Base-by-base conservation (phyloP, 129 eudicot species). In the Tagetes erecta region DNA sequence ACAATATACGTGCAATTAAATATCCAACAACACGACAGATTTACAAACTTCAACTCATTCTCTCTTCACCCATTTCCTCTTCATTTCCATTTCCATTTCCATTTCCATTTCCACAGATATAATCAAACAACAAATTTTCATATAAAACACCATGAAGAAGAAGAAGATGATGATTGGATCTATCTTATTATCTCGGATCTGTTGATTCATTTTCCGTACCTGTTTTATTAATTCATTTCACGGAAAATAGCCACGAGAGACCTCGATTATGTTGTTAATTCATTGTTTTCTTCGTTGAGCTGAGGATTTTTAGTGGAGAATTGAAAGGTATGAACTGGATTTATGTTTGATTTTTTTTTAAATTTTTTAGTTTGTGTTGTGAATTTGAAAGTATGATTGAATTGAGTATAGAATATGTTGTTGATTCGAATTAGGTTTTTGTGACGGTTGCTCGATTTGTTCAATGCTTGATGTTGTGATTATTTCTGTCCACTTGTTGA, bases 11-110 rank as follows among this genome's bases (percentile, higher is more conserved):
- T 71, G 63, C 70, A 70, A 68, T 64, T 79, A 79, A 67, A 84
- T 79, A 78, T 77, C 81, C 47, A 55, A 75, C 66, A 76, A 82
- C 76, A 46, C 79, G 85, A 74, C 81, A 76, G 78, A 80, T 83
- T 83, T 81, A 84, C 84, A 82, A 82, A 77, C 77, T 80, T 84
- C 73, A 86, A 80, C 84, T 86, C 89, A 79, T 80, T 44, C 13
- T 47, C 74, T 70, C 62, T 77, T 70, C 62, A 71, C 72, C 72
- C 52, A 64, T 42, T 63, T 56, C 65, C 65, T 55, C 41, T 44
- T 39, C 41, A 20, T 39, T 39, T 39, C 4, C 41, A 39, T 39
- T 39, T 55, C 64, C 6, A 20, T 20, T 55, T 55, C 7, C 34
- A 14, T 55, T 6, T 33, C 12, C 47, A 60, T 83, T 64, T 75